These are phyloP conservation scores for Microbotryum intermedium DNA, from an alignment of 1,284 basidiomycete genomes.

Conservation along the genomic window DNA sequence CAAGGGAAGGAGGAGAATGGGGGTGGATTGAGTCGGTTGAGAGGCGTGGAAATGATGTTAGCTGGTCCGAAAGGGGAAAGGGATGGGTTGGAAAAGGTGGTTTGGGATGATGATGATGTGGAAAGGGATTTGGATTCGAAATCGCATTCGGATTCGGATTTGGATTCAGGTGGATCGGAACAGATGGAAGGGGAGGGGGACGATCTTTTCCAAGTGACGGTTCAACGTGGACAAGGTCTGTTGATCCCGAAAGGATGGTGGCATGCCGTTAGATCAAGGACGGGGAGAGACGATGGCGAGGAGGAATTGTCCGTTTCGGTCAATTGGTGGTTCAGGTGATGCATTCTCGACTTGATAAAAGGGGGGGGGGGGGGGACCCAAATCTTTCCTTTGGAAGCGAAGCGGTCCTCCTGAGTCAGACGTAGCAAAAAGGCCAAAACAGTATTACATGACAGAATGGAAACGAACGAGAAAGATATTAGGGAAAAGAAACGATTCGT, in stretches of 20 bases:
- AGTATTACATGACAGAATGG: no score
- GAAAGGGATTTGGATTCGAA: no score
- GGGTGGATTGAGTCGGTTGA: neutral
- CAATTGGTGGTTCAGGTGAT: slow-evolving; percentile 5
- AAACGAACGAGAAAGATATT: no score
- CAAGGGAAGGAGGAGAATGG: neutral
- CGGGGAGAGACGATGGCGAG: neutral
- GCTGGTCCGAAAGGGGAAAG: neutral
- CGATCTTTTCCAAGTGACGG: neutral
- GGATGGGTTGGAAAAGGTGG: neutral
- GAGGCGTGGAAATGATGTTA: slow-evolving; percentile 1
- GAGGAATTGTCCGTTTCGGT: neutral
- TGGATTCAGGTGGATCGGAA: neutral
- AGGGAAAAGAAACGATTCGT: no score
- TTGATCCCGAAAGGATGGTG: slow-evolving; percentile 1
- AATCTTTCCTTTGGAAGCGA: no score
- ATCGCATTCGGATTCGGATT: neutral
- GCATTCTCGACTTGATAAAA: no score
- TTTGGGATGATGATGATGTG: neutral
- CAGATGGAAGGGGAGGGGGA: neutral
- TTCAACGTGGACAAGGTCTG: neutral
- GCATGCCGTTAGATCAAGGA: neutral
- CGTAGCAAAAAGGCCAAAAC: no score
- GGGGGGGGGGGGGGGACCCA: no score
- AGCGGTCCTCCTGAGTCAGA: no score